A percentile compares a stretch with the other conserved stretches of the same genome.
These are phyloP conservation scores for Globisporangium rhizosaccharum DNA, from an alignment of 352 stramenopile genomes.

Conservation along the genomic window DNA sequence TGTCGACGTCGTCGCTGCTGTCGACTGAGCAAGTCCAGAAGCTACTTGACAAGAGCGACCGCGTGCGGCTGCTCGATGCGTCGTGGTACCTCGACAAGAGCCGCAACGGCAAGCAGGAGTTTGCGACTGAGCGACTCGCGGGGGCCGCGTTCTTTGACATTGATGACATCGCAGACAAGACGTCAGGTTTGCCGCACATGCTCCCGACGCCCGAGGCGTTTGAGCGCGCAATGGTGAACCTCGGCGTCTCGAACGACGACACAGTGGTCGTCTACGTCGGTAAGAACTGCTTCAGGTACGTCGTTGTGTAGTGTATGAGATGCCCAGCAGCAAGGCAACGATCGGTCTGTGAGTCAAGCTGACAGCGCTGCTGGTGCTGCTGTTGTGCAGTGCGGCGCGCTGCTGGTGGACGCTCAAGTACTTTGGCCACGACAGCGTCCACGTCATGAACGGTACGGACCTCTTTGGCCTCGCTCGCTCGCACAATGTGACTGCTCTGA, in stretches of 20 bases:
- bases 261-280: constrained; percentile 80
- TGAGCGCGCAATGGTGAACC: constrained; percentile 47
- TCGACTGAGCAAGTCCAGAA: constrained; percentile 45
- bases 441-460: constrained; percentile 78
- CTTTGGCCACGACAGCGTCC: constrained; percentile 84
- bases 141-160: constrained; percentile 92
- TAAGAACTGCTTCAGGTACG: constrained; percentile 74
- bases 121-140: constrained; percentile 54
- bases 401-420: constrained; percentile 90
- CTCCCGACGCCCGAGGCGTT: constrained; percentile 66
- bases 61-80: constrained; percentile 67
- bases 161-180: constrained; percentile 71
- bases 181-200: constrained; percentile 81
- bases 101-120: constrained; percentile 59
- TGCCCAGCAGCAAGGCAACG: not conserved
- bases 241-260: constrained; percentile 68
- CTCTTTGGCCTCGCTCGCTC: not conserved
- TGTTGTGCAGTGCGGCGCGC: constrained; percentile 43
- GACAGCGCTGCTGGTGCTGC: not conserved
- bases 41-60: constrained; percentile 21
- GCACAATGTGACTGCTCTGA: too few relatives aligned
- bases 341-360: not conserved
- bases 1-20: constrained; percentile 36
- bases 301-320: not conserved
- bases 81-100: constrained; percentile 82